A percentile compares a stretch with the other conserved stretches of the same genome.
Evolutionary conservation across 306 rosid species (phyloP).

Genomic region (Gastrolobium bilobum): DNA sequence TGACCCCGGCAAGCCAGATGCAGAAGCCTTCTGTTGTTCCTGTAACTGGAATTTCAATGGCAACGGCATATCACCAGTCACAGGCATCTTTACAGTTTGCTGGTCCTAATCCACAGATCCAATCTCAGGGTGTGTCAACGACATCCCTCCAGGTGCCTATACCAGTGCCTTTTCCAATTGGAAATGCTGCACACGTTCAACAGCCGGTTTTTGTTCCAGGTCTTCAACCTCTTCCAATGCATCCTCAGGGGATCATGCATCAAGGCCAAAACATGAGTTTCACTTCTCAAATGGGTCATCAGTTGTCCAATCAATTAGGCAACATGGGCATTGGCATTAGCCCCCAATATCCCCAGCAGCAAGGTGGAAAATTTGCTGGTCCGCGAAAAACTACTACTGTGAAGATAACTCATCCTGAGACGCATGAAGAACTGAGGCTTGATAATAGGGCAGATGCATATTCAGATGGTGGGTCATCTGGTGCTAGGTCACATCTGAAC

Average conservation of each 20-base stretch:
- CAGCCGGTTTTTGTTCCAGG: constrained; percentile 74
- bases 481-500: constrained; percentile 67
- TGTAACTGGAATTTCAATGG: constrained; percentile 73
- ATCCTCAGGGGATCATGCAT: constrained; percentile 77
- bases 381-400: constrained; percentile 75
- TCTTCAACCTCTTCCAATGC: constrained; percentile 85
- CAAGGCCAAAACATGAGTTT: constrained; percentile 75
- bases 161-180: constrained; percentile 68
- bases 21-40: constrained; percentile 73
- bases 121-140: constrained; percentile 78
- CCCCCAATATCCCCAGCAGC: constrained; percentile 79
- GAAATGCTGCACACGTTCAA: constrained; percentile 81
- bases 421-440: constrained; percentile 87
- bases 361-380: constrained; percentile 75
- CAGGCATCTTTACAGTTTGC: constrained; percentile 80
- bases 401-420: constrained; percentile 96
- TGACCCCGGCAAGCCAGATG: constrained; percentile 63
- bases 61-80: constrained; percentile 72
- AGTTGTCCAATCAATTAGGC: constrained; percentile 71
- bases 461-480: constrained; percentile 73
- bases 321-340: constrained; percentile 70
- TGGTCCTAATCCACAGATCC: constrained; percentile 82
- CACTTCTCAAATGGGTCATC: constrained; percentile 76
- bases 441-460: constrained; percentile 74
- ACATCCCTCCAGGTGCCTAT: constrained; percentile 77